Evolutionary conservation across 2,329 filamentous ascomycete genomes (phyloP).

Genomic region (Metarhizium guizhouense): DNA sequence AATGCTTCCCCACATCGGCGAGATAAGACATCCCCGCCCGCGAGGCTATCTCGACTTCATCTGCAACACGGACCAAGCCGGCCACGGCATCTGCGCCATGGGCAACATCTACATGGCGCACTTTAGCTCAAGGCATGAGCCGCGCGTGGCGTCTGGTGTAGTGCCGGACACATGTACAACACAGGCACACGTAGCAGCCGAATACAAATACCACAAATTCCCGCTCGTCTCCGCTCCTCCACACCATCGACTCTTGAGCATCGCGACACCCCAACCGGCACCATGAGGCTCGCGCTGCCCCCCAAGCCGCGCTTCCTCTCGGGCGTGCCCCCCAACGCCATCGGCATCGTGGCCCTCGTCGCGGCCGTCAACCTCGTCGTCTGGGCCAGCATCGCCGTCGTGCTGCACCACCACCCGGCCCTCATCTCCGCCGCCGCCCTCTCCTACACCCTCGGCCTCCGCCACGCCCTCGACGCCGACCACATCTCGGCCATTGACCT

Average conservation of each 20-base stretch:
- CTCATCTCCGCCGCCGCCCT: conserved; percentile 75
- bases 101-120: no score
- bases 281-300: conserved; percentile 14
- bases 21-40: neutral
- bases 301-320: conserved; percentile 22
- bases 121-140: no score
- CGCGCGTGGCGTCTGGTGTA: no score
- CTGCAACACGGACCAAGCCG: neutral
- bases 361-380: conserved; percentile 41
- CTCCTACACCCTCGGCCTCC: conserved; percentile 79
- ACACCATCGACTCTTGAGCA: no score
- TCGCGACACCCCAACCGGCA: neutral
- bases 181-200: no score
- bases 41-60: neutral
- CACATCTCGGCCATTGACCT: conserved; percentile 83
- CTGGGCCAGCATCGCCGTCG: conserved; percentile 45
- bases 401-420: conserved; percentile 43
- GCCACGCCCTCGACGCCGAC: conserved; percentile 96
- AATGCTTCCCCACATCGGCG: neutral
- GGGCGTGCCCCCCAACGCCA: conserved; percentile 22
- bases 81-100: no score
- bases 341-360: conserved; percentile 43
- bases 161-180: no score
- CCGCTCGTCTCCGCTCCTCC: no score
- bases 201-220: no score